A percentile compares a stretch with the other conserved stretches of the same genome.
Evolutionary conservation across 768 basidiomycete species (phyloP).

Genomic region (Phanerochaete sordida): DNA sequence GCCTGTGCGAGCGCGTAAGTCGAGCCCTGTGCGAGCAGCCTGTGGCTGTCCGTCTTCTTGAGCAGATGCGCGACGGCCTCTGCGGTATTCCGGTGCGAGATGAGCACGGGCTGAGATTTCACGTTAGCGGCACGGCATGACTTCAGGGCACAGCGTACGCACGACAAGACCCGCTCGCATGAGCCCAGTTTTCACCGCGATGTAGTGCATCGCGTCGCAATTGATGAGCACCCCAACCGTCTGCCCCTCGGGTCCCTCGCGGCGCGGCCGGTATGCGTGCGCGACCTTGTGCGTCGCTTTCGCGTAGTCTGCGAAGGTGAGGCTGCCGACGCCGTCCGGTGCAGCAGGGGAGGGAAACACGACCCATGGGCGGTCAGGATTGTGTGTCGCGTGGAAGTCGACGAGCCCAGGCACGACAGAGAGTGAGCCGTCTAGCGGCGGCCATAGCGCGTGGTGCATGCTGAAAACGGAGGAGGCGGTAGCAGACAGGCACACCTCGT

Average conservation of each 20-base stretch:
- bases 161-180: slow-evolving; percentile 13
- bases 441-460: slow-evolving; percentile 1
- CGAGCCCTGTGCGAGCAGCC: slow-evolving; percentile 9
- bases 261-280: slow-evolving; percentile 4
- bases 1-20: not conserved
- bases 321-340: not conserved
- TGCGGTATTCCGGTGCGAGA: slow-evolving; percentile 11
- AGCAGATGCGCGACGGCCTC: slow-evolving; percentile 16
- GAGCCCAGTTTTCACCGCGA: slow-evolving; percentile 5
- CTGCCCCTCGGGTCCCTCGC: not conserved
- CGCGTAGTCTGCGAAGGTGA: slow-evolving; percentile 11
- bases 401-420: slow-evolving; percentile 12
- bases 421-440: slow-evolving; percentile 17
- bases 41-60: slow-evolving; percentile 14
- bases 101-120: slow-evolving; percentile 8
- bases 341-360: slow-evolving; percentile 5
- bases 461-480: too few species aligned
- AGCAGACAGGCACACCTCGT: too few species aligned
- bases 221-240: slow-evolving; percentile 10
- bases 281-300: slow-evolving; percentile 14
- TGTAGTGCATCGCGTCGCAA: slow-evolving; percentile 15
- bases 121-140: not conserved
- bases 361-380: slow-evolving; percentile 11
- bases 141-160: not conserved
- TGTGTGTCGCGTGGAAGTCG: slow-evolving; percentile 18